phyloP scores from a whole-genome alignment of 139 green algal genomes.

The Chlorella ohadii region DNA sequence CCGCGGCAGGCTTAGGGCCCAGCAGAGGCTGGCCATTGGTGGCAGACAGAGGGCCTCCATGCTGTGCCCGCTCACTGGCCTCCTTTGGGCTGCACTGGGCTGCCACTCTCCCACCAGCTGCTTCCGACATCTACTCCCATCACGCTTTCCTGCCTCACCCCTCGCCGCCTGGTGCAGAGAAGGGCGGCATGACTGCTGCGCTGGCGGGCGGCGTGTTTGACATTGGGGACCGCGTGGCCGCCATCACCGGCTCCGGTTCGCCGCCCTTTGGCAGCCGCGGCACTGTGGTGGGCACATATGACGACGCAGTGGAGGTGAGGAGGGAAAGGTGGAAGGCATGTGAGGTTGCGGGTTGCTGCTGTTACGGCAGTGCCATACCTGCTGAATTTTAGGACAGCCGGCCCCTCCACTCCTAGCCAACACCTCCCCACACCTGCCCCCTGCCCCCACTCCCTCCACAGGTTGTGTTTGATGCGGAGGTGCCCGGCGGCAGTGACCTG shows the following conservation, averaged over 20 bases:
- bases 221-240: conserved; percentile 85
- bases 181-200: conserved; percentile 47
- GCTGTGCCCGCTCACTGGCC: no score
- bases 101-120: neutral
- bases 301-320: conserved; percentile 75
- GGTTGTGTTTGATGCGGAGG: conserved; percentile 61
- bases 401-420: no score
- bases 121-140: no score
- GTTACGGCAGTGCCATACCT: no score
- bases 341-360: no score
- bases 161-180: no score
- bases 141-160: no score
- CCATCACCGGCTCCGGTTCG: conserved; percentile 53
- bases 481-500: conserved; percentile 59
- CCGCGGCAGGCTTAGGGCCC: neutral
- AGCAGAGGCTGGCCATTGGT: no score
- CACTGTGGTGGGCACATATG: conserved; percentile 70
- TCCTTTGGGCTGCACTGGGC: no score
- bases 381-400: no score
- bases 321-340: no score
- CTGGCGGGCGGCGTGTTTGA: conserved; percentile 75
- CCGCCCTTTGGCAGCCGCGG: conserved; percentile 82
- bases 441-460: neutral
- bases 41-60: no score
- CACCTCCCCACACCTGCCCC: neutral